Base-by-base conservation (phyloP, 192 early-diverging fungal genomes). In the Entomortierella parvispora region DNA sequence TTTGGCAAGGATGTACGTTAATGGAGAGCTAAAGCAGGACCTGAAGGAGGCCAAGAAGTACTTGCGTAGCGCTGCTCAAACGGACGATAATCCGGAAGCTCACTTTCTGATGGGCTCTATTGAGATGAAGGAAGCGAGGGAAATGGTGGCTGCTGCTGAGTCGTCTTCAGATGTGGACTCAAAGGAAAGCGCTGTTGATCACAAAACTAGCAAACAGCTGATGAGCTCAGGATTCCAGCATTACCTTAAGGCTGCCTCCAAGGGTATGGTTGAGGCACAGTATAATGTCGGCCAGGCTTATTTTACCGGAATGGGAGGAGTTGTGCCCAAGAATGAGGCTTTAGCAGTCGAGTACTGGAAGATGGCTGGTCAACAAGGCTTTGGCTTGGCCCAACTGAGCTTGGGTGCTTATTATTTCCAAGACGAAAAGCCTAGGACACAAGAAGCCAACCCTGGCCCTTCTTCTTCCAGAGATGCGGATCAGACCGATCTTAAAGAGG, bases 201-300 rank as follows among this genome's bases (percentile, higher is more conserved):
- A 42, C 23, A 57, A 34, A 49, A 67, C 18, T 43, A 31, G 6
- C 15, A 75, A 34, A 47, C 66, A 34, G 43, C 83, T 62, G 62
- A 67, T 50, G 34, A 71, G 58, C 70, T 60, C 18, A 2, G 82
- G 82, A 1, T 87, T 87, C 45, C 74, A 83, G n/a, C 68, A 83
- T 63, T 84, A 76, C 54, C 83, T 82, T 68, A 77, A 75, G 28
- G 86, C 83, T 2, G 82, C 83, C 0, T 65, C 83, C 23, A 87
- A 79, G 62, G 86, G 82, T 3, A 32, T 87, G 46, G 60, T 83
- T 12, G 83, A 87, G 58, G 86, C 86, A 9, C 86, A 87, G 32
- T 87, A 87, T 47, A 87, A 87, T 51, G 76, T 87, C 0, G 86
- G 80, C 0, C 48, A 69, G 2, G 62, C 78, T 0, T 87, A 79